phyloP scores from a whole-genome alignment of 805 yeast species.

The Kodamaea nitidulidarum region DNA sequence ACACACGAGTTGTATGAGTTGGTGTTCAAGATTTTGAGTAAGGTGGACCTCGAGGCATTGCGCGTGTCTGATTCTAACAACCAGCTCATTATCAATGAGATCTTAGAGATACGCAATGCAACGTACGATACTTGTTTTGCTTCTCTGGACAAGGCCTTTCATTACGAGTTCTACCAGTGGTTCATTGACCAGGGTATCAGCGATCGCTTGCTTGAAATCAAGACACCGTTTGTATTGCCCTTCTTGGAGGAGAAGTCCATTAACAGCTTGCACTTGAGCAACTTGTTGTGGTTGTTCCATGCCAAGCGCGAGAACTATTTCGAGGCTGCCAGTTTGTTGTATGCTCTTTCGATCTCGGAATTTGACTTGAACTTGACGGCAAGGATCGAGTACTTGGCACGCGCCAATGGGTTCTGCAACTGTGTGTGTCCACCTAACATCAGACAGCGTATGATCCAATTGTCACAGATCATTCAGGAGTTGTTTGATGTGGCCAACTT shows the following conservation, averaged over 20 bases:
- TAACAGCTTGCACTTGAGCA: conserved; percentile 68
- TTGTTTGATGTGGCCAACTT: conserved; percentile 81
- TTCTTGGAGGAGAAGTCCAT: conserved; percentile 67
- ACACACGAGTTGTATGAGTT: conserved; percentile 72
- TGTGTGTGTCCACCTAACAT: conserved; percentile 74
- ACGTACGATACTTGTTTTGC: conserved; percentile 72
- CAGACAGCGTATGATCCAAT: conserved; percentile 70
- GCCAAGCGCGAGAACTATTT: conserved; percentile 75
- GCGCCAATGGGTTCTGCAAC: conserved; percentile 91
- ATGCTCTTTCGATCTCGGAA: conserved; percentile 67
- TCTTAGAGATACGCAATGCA: conserved; percentile 59
- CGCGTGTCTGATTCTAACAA: conserved; percentile 34
- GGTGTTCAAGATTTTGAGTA: conserved; percentile 70
- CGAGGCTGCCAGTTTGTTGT: conserved; percentile 75
- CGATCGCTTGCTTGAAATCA: conserved; percentile 71
- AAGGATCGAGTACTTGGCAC: conserved; percentile 81
- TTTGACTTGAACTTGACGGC: conserved; percentile 64
- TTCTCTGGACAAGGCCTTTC: conserved; percentile 80
- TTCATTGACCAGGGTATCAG: conserved; percentile 72
- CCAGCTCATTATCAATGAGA: conserved; percentile 45
- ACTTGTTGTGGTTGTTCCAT: conserved; percentile 82
- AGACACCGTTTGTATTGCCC: conserved; percentile 74
- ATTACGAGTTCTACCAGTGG: conserved; percentile 91
- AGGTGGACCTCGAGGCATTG: conserved; percentile 63
- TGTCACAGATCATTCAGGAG: conserved; percentile 69